Conservation (phyloP, 176 grass and related monocot genomes). For the Tuctoria greenei region DNA sequence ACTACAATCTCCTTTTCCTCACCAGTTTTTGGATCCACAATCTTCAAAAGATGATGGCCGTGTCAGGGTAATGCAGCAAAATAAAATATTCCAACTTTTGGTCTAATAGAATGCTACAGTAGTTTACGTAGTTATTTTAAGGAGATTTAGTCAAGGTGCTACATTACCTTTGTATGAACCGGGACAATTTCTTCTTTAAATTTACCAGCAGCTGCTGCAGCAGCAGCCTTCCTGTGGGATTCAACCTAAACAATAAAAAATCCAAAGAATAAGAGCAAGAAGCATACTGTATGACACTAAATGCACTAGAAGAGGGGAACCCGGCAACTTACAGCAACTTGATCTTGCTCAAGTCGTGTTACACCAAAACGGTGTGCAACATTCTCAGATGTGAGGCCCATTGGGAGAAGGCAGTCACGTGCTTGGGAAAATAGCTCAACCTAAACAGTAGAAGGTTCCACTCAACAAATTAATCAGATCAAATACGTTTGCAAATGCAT, state of each 20-base stretch:
- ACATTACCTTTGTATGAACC: slow-evolving; percentile 69
- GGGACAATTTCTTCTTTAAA: slow-evolving; percentile 94
- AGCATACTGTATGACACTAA: neutral
- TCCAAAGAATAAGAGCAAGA: slow-evolving; percentile 31
- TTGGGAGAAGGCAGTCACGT: slow-evolving; percentile 87
- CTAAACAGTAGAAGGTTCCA: slow-evolving; percentile 44
- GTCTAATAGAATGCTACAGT: neutral
- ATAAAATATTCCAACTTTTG: neutral
- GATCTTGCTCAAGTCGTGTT: slow-evolving; percentile 83
- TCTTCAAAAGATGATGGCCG: slow-evolving; percentile 44
- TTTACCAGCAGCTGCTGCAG: slow-evolving; percentile 70
- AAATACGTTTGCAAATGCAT: slow-evolving; percentile 22
- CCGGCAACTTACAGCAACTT: slow-evolving; percentile 64
- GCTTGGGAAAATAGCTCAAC: slow-evolving; percentile 79
- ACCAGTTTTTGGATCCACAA: slow-evolving; percentile 81
- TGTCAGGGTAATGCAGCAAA: slow-evolving; percentile 16
- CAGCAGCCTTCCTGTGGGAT: slow-evolving; percentile 85
- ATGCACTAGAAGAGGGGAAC: slow-evolving; percentile 14
- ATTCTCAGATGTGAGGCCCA: slow-evolving; percentile 95
- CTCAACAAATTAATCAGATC: slow-evolving; percentile 21
- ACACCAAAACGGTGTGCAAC: slow-evolving; percentile 80
- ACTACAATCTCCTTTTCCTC: slow-evolving; percentile 64
- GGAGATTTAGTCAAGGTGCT: slow-evolving; percentile 6
- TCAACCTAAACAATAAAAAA: slow-evolving; percentile 65
- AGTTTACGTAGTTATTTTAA: slow-evolving; percentile 5